Conservation (phyloP, 225 moss, liverwort and hornwort genomes). For the Takakia lepidozioides region DNA sequence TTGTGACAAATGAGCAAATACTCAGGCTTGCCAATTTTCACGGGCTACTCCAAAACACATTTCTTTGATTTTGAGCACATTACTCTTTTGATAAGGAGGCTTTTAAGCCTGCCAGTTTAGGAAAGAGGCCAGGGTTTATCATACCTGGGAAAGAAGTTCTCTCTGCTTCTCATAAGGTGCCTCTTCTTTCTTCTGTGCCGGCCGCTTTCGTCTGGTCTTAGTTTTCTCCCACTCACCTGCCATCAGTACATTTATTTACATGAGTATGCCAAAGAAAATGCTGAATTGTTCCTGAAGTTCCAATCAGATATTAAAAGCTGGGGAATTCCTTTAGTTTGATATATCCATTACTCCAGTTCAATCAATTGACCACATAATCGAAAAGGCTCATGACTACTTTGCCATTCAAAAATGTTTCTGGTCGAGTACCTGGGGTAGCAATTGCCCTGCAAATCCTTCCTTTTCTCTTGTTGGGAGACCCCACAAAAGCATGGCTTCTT, state of each 20-base stretch:
- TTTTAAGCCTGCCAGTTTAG: background rate
- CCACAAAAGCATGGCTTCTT: background rate
- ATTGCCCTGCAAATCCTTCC: slow-evolving; percentile 1
- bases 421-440: slow-evolving; percentile 5
- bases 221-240: slow-evolving; percentile 39
- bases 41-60: no score
- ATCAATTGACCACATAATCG: background rate
- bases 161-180: slow-evolving; percentile 45
- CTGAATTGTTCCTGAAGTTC: background rate
- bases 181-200: slow-evolving; percentile 23
- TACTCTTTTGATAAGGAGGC: no score
- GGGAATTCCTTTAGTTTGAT: background rate
- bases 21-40: no score
- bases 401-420: background rate
- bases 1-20: no score
- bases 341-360: background rate
- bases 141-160: slow-evolving; percentile 57
- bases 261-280: background rate
- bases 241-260: no score
- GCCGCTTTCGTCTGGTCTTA: slow-evolving; percentile 26
- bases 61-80: no score
- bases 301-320: background rate
- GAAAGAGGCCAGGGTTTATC: background rate
- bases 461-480: background rate
- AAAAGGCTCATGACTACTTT: background rate